Percentiles rank a stretch among this genome's conserved stretches.
phyloP scores from a whole-genome alignment of 805 yeast species.

The Osmozyma mogii region DNA sequence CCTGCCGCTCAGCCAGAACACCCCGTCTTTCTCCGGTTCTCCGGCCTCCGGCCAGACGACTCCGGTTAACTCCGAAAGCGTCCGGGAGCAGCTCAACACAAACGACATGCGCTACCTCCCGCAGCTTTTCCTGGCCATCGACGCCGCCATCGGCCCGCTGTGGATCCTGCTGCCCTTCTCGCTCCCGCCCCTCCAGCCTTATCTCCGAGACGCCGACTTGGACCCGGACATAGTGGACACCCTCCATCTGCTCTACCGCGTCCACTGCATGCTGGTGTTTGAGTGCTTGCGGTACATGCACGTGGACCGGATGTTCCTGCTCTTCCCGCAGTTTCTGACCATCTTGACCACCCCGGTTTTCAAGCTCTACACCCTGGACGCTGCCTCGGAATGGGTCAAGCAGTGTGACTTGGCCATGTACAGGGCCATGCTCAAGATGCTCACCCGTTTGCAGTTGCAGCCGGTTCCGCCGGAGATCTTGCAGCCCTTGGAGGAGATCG shows the following conservation, averaged over 20 bases:
- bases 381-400: slow-evolving; percentile 53
- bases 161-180: slow-evolving; percentile 11
- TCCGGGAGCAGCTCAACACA: slow-evolving; percentile 11
- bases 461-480: slow-evolving; percentile 50
- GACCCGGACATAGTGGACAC: slow-evolving; percentile 50
- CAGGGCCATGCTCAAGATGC: slow-evolving; percentile 43
- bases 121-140: slow-evolving; percentile 18
- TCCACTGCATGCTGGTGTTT: slow-evolving; percentile 56
- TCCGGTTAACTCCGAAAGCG: slow-evolving; percentile 13
- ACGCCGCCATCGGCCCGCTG: slow-evolving; percentile 10
- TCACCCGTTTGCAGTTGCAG: slow-evolving; percentile 55
- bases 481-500: slow-evolving; percentile 45
- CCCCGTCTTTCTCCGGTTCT: slow-evolving; percentile 7
- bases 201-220: slow-evolving; percentile 35
- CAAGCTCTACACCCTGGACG: slow-evolving; percentile 44
- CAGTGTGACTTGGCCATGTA: slow-evolving; percentile 63
- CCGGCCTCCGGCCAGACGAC: slow-evolving; percentile 7
- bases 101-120: slow-evolving; percentile 24
- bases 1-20: slow-evolving; percentile 10
- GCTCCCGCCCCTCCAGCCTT: slow-evolving; percentile 35
- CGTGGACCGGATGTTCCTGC: slow-evolving; percentile 48
- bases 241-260: slow-evolving; percentile 51
- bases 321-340: slow-evolving; percentile 43
- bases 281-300: slow-evolving; percentile 65
- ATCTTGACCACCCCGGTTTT: slow-evolving; percentile 57